Evolutionary conservation across 495 filamentous ascomycete species (phyloP), one percentile per base, ranked within the genome.

Genomic region (Umbilicaria muhlenbergii): DNA sequence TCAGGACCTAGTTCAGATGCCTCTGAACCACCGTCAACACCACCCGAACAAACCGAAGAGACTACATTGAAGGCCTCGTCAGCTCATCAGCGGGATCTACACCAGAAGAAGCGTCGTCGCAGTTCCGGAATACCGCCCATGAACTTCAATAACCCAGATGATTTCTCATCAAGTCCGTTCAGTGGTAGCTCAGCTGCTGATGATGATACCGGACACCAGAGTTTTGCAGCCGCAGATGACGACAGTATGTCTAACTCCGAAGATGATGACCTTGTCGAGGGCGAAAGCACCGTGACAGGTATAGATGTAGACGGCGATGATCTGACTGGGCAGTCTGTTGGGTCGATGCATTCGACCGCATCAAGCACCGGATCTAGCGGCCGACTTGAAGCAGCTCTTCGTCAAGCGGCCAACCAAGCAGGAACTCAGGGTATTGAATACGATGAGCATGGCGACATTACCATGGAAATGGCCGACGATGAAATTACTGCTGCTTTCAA

Each of bases 121-220:
- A 81, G 75, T 57, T 84, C 81, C 3, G 76, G 66, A 16, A 74
- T 73, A 11, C 66, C 73, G 10, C 68, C 72, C 1, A 67, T 73
- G 60, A 68, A 72, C 50, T 78, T 74, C 53, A 74, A 72, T 51
- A 74, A 73, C 43, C 73, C 67, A 1, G 73, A 80, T 16, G 77
- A 83, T 7, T 68, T 81, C 17, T 86, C 84, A 15, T 89, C 85
- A 3, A 88, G 81, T 45, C 77, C 86, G 5, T 83, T 79, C 48
- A 88, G 85, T 48, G 67, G 80, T 59, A 74, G 69, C 54, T 80
- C 79, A 32, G 70, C 68, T 18, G 73, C 66, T 10, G 73, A 73
- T 45, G 81, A 81, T 45, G 74, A 72, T 40, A 67, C 57, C n/a
- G 60, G 59, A 12, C 46, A 56, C 19, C 66, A 68, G 32, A 61